Conservation (phyloP, 371 early-diverging fungal species). For the Blastocladiella emersonii region DNA sequence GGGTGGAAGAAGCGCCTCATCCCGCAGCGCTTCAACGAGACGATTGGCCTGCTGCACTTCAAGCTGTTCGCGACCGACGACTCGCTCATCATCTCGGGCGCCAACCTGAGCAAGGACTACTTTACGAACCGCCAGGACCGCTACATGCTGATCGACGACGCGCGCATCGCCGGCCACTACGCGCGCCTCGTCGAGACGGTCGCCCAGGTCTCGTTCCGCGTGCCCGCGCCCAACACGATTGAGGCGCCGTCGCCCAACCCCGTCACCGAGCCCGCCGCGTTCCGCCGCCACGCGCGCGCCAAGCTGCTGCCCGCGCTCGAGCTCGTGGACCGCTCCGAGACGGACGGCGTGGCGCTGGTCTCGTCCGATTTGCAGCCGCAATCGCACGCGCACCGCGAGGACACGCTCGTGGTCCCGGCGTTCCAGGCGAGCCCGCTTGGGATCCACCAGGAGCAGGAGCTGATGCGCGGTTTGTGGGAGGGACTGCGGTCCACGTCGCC, state of each 20-base stretch:
- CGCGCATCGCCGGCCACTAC: slow-evolving; percentile 8
- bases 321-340: not conserved
- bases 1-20: slow-evolving; percentile 51
- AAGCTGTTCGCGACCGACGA: slow-evolving; percentile 86
- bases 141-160: slow-evolving; percentile 53
- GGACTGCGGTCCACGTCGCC: slow-evolving; percentile 21
- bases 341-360: not conserved
- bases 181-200: slow-evolving; percentile 44
- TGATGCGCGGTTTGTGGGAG: slow-evolving; percentile 43
- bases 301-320: not conserved
- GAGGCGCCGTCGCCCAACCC: not conserved
- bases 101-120: slow-evolving; percentile 89
- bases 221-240: slow-evolving; percentile 9
- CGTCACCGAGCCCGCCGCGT: not conserved
- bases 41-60: slow-evolving; percentile 83
- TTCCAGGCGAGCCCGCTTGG: slow-evolving; percentile 76
- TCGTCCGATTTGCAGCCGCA: no score
- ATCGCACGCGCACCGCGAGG: no score
- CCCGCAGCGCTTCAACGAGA: slow-evolving; percentile 82
- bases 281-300: not conserved
- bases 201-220: slow-evolving; percentile 47
- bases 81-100: slow-evolving; percentile 60
- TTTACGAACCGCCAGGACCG: slow-evolving; percentile 91
- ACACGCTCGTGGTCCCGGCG: slow-evolving; percentile 67
- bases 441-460: slow-evolving; percentile 60